Conservation (phyloP, 345 rosid species). For the Dovyalis caffra region DNA sequence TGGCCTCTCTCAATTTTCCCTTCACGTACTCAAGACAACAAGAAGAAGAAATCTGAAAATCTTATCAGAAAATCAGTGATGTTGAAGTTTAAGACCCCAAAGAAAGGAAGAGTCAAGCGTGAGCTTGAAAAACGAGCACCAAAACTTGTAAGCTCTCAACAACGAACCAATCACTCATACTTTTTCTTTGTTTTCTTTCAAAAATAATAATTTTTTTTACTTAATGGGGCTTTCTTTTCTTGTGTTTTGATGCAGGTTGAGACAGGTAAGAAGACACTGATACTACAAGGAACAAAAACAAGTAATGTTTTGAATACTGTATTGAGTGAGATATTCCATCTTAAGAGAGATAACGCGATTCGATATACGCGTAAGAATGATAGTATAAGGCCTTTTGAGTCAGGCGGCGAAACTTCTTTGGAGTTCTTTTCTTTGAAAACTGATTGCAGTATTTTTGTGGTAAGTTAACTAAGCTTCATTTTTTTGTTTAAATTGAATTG, state of each 20-base stretch:
- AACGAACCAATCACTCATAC: too few species aligned
- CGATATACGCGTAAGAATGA: constrained; percentile 88
- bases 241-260: constrained; percentile 56
- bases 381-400: constrained; percentile 88
- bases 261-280: constrained; percentile 87
- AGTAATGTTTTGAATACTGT: constrained; percentile 64
- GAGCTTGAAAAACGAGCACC: constrained; percentile 76
- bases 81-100: constrained; percentile 57
- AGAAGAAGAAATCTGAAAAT: neutral
- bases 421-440: constrained; percentile 92
- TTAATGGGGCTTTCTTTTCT: neutral
- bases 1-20: too few species aligned
- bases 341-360: constrained; percentile 72
- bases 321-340: constrained; percentile 59
- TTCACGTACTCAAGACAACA: too few species aligned
- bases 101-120: constrained; percentile 47
- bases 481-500: too few species aligned
- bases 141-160: constrained; percentile 45
- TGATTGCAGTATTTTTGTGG: constrained; percentile 90
- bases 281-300: constrained; percentile 89
- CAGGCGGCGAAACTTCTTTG: constrained; percentile 86
- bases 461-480: constrained; percentile 42
- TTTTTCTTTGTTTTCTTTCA: too few species aligned
- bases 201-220: neutral
- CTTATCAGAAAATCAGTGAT: constrained; percentile 14